Base-by-base conservation (phyloP, 768 basidiomycete species). In the Suillus decipiens region DNA sequence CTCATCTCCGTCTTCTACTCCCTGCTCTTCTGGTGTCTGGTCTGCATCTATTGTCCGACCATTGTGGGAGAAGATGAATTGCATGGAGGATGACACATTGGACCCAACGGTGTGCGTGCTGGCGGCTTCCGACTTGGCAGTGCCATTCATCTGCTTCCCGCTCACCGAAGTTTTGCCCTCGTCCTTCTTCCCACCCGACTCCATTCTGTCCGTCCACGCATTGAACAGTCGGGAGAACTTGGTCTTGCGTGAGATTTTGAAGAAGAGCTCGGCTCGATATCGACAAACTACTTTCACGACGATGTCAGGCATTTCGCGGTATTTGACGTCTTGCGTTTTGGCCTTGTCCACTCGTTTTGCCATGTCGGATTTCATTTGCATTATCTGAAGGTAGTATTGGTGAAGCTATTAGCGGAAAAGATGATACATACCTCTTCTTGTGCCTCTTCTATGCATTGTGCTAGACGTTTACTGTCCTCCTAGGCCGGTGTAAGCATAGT, bases 131-230 rank as follows among this genome's bases (percentile, higher is more conserved):
- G 79, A 72, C 72, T 82, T 86, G n/a, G 77, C 78, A 34, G 79
- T 75, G 33, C 82, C 84, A 67, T 86, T 87, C 69, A 79, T 71
- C 65, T 76, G 76, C 36, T 69, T 41, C n/a, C 62, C 66, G 54
- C 67, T 55, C 42, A 66, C 67, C 60, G 69, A 15, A 28, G 70
- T 65, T 67, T 77, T 75, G 57, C 75, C 74, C 31, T 78, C 75
- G 11, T 68, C 71, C 67, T 82, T 86, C 77, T 83, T 83, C 62
- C 82, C 71, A 24, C 74, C 76, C 11, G 78, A 78, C 72, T 93
- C 92, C 93, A 95, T 95, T 66, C 93, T 83, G 58, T 91, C 90
- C 33, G 91, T 92, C 92, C 93, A 95, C 36, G 92, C 90, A 69
- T 87, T 89, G 75, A 95, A 93, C 61, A 95, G 81, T 61, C 89